Evolutionary conservation across 108 stramenopile species (phyloP), one percentile per base, ranked within the genome.

Genomic region (Cylindrotheca fusiformis): DNA sequence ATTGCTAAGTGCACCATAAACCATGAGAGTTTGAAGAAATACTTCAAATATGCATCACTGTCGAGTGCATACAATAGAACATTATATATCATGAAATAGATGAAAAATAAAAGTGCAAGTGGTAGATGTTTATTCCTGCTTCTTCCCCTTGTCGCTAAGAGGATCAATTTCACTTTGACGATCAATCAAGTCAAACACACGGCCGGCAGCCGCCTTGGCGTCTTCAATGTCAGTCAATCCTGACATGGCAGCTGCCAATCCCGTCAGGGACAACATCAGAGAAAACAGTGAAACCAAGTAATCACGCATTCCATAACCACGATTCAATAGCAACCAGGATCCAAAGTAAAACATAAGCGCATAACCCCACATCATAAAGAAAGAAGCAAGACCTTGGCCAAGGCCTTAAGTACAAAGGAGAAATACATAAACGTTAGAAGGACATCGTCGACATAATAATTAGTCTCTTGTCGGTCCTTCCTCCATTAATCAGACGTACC

Each of bases 311-410:
- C 49, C 58, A 45, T 68, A 85, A 0, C 55, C 46, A 33, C 61
- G 68, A 52, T 68, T 75, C 22, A 48, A 32, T 17, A 90, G 54
- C 17, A 84, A 59, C 59, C 67, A 82, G 25, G 79, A 74, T 52
- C 86, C 90, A 67, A 65, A 86, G 81, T 85, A 85, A 57, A 83
- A 85, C 68, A 80, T 57, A 36, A 87, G 46, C 4, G 78, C 78
- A 25, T 67, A 64, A 12, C 75, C 71, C 60, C 60, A 72, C 59
- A 72, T 52, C 27, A 65, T 63, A 28, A 66, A 57, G 47, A 72
- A 65, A 2, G 49, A 60, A 41, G 63, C 71, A 33, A 65, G 32
- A 25, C 71, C 71, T 41, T 48, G 59, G 2, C 63, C 63, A 18
- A n/a, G n/a, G n/a, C n/a, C n/a, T n/a, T n/a, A n/a, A n/a, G n/a